A percentile compares a stretch with the other conserved stretches of the same genome.
phyloP scores from a whole-genome alignment of 2,329 filamentous ascomycete genomes.

The Beauveria australis region DNA sequence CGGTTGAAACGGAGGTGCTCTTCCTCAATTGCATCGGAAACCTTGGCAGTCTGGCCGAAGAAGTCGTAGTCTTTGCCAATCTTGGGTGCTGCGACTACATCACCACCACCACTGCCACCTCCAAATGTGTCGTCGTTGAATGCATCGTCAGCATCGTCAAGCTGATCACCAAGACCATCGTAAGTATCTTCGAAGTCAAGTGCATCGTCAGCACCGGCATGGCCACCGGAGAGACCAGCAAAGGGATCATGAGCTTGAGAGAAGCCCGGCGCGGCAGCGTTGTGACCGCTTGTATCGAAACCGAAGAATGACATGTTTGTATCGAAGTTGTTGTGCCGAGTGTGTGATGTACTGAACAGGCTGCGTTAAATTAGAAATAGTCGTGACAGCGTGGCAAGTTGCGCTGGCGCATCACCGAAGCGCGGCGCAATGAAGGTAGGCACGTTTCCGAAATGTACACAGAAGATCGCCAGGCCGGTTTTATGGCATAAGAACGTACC shows the following conservation, averaged over 20 bases:
- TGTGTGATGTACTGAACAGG: not conserved
- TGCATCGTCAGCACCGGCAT: conserved; percentile 39
- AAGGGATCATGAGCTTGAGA: conserved; percentile 80
- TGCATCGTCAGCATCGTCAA: conserved; percentile 85
- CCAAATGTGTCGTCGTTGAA: conserved; percentile 95
- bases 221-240: conserved; percentile 61
- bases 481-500: conserved; percentile 23
- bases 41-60: conserved; percentile 83
- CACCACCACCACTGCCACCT: conserved; percentile 32
- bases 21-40: conserved; percentile 78
- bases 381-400: not conserved
- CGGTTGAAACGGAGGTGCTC: conserved; percentile 80
- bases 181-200: conserved; percentile 94
- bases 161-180: conserved; percentile 82
- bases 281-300: conserved; percentile 63
- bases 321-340: conserved; percentile 15
- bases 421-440: not conserved
- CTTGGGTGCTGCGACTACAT: conserved; percentile 33
- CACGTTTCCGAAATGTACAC: not conserved
- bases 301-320: conserved; percentile 82
- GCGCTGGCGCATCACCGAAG: not conserved
- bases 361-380: too few relatives aligned
- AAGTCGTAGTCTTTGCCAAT: conserved; percentile 96
- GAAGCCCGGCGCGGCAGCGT: conserved; percentile 67
- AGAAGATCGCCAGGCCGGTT: too few relatives aligned